Evolutionary conservation across 2,329 filamentous ascomycete species (phyloP), one percentile per base, ranked within the genome.

Genomic region (Pleurostoma richardsiae): DNA sequence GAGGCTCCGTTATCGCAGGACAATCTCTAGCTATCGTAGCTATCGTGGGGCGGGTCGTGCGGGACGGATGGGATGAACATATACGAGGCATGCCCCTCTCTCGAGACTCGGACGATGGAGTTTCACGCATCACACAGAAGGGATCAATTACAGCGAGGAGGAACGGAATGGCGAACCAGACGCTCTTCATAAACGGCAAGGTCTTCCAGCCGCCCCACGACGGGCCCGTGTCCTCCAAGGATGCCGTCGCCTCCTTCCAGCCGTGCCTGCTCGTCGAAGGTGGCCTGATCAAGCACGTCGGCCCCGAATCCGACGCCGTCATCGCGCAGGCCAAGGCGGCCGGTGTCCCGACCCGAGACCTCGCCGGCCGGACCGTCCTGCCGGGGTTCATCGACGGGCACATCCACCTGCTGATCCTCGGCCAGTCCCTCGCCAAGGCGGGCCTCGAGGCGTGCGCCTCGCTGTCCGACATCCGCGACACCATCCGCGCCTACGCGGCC

Each of bases 331-430:
- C 62, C 33, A 59, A 58, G 40, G 52, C 53, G 3, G 45, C 53
- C 29, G 54, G 54, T 10, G 52, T 56, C 5, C 43, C 47, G 2
- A 56, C 61, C 26, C 60, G 61, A 44, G 56, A 75, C 54, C 55
- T 76, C 26, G 51, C 52, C 10, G 66, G 68, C 33, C 63, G 55
- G 42, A 67, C 69, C 6, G 64, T 80, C 5, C 60, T 81, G 2
- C 77, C 78, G 0, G 74, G 76, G 5, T 80, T 80, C 56, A 70
- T 81, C 43, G 78, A 82, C 52, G 77, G 74, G 0, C 78, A 82
- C 55, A 76, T 79, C 65, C 78, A 82, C 58, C 66, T 81, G 10
- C 65, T 80, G 39, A 68, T 77, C 41, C 69, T 80, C 29, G 77
- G 77, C 3, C 73, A 77, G 54, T 72, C 76, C 0, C 68, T 80